These are phyloP conservation scores for Xylariales sp. DNA, from an alignment of 2,329 filamentous ascomycete species.

Conservation along the genomic window DNA sequence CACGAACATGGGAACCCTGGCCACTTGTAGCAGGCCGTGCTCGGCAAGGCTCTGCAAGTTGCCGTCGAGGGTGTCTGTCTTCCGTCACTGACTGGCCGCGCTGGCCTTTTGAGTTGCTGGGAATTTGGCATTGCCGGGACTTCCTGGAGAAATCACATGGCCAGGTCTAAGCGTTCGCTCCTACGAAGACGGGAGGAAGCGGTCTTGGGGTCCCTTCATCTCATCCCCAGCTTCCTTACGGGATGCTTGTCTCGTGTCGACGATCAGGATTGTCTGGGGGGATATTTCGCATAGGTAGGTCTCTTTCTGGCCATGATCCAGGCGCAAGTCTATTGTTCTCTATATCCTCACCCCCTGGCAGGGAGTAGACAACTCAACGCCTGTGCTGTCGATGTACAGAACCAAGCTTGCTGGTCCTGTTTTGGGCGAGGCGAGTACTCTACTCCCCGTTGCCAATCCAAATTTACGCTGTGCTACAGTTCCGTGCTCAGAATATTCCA, in stretches of 20 bases:
- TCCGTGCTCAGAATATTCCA: slow-evolving; percentile 5
- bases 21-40: slow-evolving; percentile 1
- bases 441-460: neutral
- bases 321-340: neutral
- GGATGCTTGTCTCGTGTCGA: neutral
- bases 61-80: neutral
- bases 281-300: neutral
- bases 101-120: neutral
- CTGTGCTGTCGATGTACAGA: no score
- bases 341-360: no score
- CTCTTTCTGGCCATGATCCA: neutral
- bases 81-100: neutral
- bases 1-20: slow-evolving; percentile 4
- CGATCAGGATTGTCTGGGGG: no score
- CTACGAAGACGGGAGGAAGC: neutral
- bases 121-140: no score
- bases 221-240: neutral
- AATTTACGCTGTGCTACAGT: no score
- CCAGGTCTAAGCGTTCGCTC: no score
- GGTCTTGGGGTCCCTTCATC: neutral
- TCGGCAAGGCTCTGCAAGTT: slow-evolving; percentile 5
- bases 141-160: no score
- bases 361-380: no score
- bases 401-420: neutral
- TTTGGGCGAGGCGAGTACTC: neutral